phyloP scores from a whole-genome alignment of 1,284 basidiomycete genomes.

The Sanghuangporus baumii region DNA sequence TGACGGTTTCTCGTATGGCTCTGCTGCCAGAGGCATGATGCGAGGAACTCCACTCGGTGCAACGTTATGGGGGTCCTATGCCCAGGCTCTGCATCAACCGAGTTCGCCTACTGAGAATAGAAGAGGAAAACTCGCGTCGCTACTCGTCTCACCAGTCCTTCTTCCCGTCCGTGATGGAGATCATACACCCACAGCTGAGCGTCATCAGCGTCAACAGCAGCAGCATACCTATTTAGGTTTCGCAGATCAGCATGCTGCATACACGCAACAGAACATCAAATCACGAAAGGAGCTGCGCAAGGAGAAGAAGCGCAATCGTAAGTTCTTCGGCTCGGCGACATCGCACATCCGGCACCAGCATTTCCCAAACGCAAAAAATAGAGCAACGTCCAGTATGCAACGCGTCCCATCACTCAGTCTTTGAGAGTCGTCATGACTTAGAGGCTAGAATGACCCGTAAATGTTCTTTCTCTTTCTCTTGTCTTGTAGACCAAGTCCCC shows the following conservation, averaged over 20 bases:
- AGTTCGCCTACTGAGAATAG: constrained; percentile 20
- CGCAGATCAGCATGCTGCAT: constrained; percentile 14
- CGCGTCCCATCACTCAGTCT: constrained; percentile 31
- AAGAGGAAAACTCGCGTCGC: constrained; percentile 26
- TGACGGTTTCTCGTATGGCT: constrained; percentile 21
- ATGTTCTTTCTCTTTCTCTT: not conserved
- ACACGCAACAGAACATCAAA: constrained; percentile 33
- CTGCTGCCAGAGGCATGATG: constrained; percentile 34
- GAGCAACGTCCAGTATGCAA: constrained; percentile 54
- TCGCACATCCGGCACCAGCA: constrained; percentile 45
- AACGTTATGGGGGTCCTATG: constrained; percentile 44
- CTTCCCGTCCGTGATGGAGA: constrained; percentile 49
- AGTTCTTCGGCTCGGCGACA: constrained; percentile 38
- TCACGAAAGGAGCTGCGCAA: constrained; percentile 50
- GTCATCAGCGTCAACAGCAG: constrained; percentile 13
- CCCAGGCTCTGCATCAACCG: constrained; percentile 12
- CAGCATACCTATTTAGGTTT: constrained; percentile 26
- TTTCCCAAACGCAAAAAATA: constrained; percentile 63
- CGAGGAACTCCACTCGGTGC: constrained; percentile 50
- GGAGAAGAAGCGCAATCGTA: constrained; percentile 60
- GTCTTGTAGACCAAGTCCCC: not conserved
- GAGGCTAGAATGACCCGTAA: not conserved
- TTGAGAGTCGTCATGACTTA: constrained; percentile 8
- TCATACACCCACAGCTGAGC: constrained; percentile 38
- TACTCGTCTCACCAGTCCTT: constrained; percentile 47